Conservation (phyloP, 768 basidiomycete genomes). For the Lentinula detonsa region DNA sequence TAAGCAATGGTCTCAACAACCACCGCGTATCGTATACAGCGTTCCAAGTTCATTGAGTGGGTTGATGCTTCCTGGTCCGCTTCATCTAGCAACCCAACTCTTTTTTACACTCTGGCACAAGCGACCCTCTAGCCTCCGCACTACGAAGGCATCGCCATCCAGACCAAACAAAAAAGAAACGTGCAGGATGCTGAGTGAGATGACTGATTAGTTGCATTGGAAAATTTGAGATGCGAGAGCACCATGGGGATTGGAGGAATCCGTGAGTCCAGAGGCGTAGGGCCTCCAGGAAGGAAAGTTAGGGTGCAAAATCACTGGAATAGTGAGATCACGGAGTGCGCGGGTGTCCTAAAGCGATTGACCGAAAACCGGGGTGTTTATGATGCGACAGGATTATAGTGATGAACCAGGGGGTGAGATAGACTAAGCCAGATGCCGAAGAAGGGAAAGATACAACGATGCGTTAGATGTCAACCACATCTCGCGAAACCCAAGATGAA, state of each 20-base stretch:
- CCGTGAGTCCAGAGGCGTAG: not conserved
- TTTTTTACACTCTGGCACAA: constrained; percentile 4
- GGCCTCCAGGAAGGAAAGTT: not conserved
- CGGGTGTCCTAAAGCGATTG: constrained; percentile 7
- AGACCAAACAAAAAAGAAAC: constrained; percentile 3
- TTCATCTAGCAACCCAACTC: not conserved
- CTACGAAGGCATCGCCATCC: not conserved
- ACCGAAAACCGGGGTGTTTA: not conserved
- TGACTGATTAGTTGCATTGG: not conserved
- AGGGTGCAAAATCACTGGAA: not conserved
- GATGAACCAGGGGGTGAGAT: not conserved
- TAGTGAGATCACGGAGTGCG: not conserved
- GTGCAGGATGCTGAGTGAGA: constrained; percentile 4
- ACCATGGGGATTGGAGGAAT: not conserved
- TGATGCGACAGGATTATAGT: not conserved
- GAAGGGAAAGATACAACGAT: not conserved
- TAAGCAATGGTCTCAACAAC: constrained; percentile 3
- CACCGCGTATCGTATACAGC: constrained; percentile 6
- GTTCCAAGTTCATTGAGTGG: not conserved
- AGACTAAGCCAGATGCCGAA: constrained; percentile 4
- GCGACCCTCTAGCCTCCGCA: not conserved
- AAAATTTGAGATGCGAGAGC: constrained; percentile 2
- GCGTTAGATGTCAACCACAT: constrained; percentile 4
- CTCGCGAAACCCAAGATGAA: constrained; percentile 7
- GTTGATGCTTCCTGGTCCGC: not conserved